A percentile compares a stretch with the other conserved stretches of the same genome.
phyloP scores from a whole-genome alignment of 2,329 filamentous ascomycete species.

The Clarireedia hainanense region DNA sequence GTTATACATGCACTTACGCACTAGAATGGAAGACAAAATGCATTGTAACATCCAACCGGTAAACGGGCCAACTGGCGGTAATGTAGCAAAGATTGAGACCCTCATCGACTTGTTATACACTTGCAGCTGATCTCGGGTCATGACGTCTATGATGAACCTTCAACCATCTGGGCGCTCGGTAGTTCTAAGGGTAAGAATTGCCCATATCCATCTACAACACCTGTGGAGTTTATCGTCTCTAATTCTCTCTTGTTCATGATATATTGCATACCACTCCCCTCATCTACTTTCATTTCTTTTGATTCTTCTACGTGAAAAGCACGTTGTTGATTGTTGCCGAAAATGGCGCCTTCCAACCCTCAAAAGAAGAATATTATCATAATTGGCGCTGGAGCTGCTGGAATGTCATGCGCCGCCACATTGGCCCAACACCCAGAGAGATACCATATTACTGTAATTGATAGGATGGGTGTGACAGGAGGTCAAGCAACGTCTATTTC shows the following conservation, averaged over 20 bases:
- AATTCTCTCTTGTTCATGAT: not conserved
- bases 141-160: constrained; percentile 1
- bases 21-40: no score
- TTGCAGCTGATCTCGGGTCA: not conserved
- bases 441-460: constrained; percentile 58
- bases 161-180: no score
- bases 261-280: not conserved
- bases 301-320: no score
- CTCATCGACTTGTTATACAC: no score
- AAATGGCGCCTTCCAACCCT: not conserved
- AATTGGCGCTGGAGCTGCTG: constrained; percentile 55
- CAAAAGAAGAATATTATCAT: constrained; percentile 44
- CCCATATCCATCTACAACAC: not conserved
- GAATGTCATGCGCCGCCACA: constrained; percentile 56
- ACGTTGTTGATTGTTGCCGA: not conserved
- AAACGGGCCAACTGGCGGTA: no score
- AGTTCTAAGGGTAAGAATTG: no score
- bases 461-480: constrained; percentile 49
- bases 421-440: constrained; percentile 57
- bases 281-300: not conserved
- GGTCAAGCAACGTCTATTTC: constrained; percentile 54
- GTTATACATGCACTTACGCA: no score
- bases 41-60: no score
- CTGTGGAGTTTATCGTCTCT: not conserved
- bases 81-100: no score